Evolutionary conservation across 2,329 filamentous ascomycete species (phyloP).

Genomic region (Lecanicillium sp.): DNA sequence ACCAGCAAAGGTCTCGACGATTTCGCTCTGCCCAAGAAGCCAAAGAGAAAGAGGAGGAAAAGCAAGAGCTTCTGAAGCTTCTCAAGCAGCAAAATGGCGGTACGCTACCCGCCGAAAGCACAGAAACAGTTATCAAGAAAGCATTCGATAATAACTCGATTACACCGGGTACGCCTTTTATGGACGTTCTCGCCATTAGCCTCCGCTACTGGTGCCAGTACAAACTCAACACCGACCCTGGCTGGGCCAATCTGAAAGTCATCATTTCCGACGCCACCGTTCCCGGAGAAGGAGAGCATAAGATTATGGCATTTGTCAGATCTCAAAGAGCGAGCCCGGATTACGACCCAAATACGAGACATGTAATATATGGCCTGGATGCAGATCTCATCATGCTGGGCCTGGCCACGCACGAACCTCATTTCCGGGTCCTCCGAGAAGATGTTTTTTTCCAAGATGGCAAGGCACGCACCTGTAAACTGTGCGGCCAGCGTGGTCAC

Average conservation of each 20-base stretch:
- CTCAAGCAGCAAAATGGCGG: conserved; percentile 71
- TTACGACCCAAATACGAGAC: conserved; percentile 91
- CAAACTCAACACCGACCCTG: conserved; percentile 93
- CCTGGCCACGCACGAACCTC: conserved; percentile 90
- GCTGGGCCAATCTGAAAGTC: conserved; percentile 92
- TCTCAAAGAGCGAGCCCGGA: conserved; percentile 85
- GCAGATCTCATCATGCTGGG: conserved; percentile 98
- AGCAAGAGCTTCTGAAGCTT: conserved; percentile 77
- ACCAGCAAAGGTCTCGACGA: conserved; percentile 92
- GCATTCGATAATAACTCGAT: conserved; percentile 86
- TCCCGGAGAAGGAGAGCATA: conserved; percentile 96
- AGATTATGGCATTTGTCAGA: conserved; percentile 97
- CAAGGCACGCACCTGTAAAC: conserved; percentile 70
- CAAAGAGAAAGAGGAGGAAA: conserved; percentile 86
- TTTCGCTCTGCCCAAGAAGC: conserved; percentile 94
- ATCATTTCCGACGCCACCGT: conserved; percentile 98
- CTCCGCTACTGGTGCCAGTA: conserved; percentile 96
- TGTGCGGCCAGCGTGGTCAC: conserved; percentile 90
- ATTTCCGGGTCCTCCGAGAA: conserved; percentile 92
- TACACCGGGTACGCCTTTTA: conserved; percentile 95
- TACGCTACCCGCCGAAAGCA: conserved; percentile 49
- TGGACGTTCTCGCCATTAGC: conserved; percentile 87
- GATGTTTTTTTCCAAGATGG: conserved; percentile 92
- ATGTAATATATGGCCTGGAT: conserved; percentile 97
- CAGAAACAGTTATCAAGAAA: conserved; percentile 65